Evolutionary conservation across 2,329 filamentous ascomycete genomes (phyloP), one percentile per base, ranked within the genome.

Genomic region (Calonectria pauciramosa): DNA sequence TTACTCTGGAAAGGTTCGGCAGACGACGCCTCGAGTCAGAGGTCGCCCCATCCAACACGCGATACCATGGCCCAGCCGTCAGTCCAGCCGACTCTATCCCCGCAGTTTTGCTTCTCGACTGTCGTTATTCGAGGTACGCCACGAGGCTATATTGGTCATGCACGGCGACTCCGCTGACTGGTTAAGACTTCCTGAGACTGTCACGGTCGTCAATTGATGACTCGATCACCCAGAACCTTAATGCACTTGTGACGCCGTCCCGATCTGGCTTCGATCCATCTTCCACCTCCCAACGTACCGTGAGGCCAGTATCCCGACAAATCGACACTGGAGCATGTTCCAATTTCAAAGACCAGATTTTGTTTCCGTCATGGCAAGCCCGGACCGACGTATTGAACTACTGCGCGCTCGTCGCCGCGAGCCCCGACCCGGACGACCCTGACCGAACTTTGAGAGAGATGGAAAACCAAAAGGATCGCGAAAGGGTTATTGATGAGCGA

Each of bases 161-260:
- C 13, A 49, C 30, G 10, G 41, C 59, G 10, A 44, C 59, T 67
- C 72, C 28, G 75, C 74, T 79, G 72, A 77, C 65, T 66, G 36
- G 14, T 32, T n/a, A 41, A 98, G 97, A 98, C 84, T 99, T 99
- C 84, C 90, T 99, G 28, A 94, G 96, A 49, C 86, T 97, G 78
- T 98, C 96, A 13, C 93, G 97, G 77, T 90, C 92, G 68, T 92
- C 94, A 63, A 93, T 98, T 82, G 97, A 99, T 86, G 97, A 99
- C 86, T 95, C 94, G 56, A 99, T 99, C 82, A 92, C 93, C 0
- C 96, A 98, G 82, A 96, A 97, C 81, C 91, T 99, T 75, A 99
- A 99, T 87, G 95, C 95, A 1, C 90, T 99, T 47, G 87, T 95
- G 56, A 96, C 94, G 0, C 96, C 96, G 0, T 90, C 94, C 16